These are phyloP conservation scores for Porcisia deanei DNA, from an alignment of 208 protist species.

Conservation along the genomic window DNA sequence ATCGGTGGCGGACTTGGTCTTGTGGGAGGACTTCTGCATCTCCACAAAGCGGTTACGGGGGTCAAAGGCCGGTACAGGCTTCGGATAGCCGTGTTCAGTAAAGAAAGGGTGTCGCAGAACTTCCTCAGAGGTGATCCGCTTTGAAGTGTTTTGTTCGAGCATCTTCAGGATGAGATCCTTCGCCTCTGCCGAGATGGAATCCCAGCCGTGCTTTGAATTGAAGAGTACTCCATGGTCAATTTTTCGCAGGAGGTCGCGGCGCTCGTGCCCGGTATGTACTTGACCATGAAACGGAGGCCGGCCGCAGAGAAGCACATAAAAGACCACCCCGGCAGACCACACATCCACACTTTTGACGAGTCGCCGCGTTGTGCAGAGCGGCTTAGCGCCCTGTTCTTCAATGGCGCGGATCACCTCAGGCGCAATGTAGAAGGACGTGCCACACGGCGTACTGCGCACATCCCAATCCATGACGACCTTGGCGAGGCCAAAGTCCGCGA, in stretches of 20 bases:
- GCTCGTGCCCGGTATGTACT: conserved; percentile 81
- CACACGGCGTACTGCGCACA: conserved; percentile 81
- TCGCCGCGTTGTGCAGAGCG: conserved; percentile 74
- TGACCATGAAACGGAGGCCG: conserved; percentile 86
- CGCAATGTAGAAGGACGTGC: conserved; percentile 91
- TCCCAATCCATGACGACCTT: conserved; percentile 87
- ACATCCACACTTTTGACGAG: conserved; percentile 89
- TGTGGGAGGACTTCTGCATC: conserved; percentile 31
- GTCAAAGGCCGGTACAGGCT: conserved; percentile 36
- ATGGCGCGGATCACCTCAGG: conserved; percentile 89
- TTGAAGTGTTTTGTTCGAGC: conserved; percentile 70
- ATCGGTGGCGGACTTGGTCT: neutral
- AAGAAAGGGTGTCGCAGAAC: conserved; percentile 86
- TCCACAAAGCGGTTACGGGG: conserved; percentile 22
- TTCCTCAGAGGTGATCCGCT: conserved; percentile 69
- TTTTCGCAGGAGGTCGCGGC: conserved; percentile 65
- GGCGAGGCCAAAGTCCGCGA: conserved; percentile 90
- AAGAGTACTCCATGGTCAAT: conserved; percentile 90
- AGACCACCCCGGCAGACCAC: conserved; percentile 86
- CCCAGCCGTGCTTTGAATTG: conserved; percentile 71
- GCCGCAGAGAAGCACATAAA: conserved; percentile 85
- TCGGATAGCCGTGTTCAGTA: conserved; percentile 52
- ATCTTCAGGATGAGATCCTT: conserved; percentile 82
- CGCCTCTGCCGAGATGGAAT: conserved; percentile 65
- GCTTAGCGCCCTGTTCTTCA: conserved; percentile 78